These are phyloP conservation scores for Panicum virgatum DNA, from an alignment of 202 grass and related monocot species.

Conservation along the genomic window DNA sequence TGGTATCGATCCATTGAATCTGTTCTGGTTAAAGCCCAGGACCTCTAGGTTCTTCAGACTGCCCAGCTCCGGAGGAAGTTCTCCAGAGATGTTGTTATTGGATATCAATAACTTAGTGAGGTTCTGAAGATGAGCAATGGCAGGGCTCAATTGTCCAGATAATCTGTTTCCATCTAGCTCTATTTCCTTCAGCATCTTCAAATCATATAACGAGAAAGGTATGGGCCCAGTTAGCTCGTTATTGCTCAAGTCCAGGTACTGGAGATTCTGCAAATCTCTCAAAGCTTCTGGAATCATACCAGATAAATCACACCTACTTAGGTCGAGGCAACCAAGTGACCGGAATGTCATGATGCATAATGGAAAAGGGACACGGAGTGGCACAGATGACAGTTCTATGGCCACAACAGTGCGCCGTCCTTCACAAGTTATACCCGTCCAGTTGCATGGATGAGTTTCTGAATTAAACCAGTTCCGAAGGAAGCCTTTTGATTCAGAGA, in stretches of 20 bases:
- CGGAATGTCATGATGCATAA: conserved; percentile 47
- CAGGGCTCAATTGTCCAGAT: conserved; percentile 52
- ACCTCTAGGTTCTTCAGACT: conserved; percentile 57
- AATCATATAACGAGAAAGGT: conserved; percentile 51
- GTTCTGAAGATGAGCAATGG: conserved; percentile 54
- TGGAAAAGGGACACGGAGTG: conserved; percentile 51
- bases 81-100: conserved; percentile 51
- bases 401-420: conserved; percentile 33
- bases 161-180: conserved; percentile 57
- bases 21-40: conserved; percentile 44
- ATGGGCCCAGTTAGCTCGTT: conserved; percentile 60
- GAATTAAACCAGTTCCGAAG: conserved; percentile 61
- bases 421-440: conserved; percentile 64
- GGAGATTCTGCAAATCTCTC: conserved; percentile 52
- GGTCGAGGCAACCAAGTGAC: conserved; percentile 53
- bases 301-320: conserved; percentile 56
- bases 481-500: conserved; percentile 37
- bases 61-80: conserved; percentile 58
- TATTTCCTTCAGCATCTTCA: conserved; percentile 61
- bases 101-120: conserved; percentile 61
- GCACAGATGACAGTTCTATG: conserved; percentile 59
- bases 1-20: background rate
- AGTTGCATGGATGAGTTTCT: conserved; percentile 63
- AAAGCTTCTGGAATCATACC: conserved; percentile 59
- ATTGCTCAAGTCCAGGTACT: conserved; percentile 68